phyloP scores from a whole-genome alignment of 352 stramenopile genomes.

The Globisporangium camurandrum region DNA sequence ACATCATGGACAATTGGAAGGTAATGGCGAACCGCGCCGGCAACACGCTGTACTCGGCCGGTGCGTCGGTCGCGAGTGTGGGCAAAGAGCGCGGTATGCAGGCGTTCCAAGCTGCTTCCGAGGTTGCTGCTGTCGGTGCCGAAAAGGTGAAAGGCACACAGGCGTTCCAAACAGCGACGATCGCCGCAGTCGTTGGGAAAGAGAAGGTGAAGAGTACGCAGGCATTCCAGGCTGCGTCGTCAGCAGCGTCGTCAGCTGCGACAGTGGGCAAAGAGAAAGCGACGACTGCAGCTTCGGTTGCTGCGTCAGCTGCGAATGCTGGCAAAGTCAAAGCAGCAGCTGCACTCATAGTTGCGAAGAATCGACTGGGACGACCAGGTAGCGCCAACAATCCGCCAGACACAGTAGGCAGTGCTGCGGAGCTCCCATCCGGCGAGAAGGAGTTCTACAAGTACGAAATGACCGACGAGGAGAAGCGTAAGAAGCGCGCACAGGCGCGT shows the following conservation, averaged over 20 bases:
- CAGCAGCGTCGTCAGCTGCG: constrained; percentile 36
- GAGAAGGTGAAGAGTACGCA: constrained; percentile 54
- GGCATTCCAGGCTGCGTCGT: constrained; percentile 29
- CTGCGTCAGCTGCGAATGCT: constrained; percentile 33
- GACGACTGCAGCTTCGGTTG: constrained; percentile 26
- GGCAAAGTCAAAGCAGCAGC: constrained; percentile 45
- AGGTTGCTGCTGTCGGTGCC: constrained; percentile 16
- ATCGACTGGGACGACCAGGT: constrained; percentile 29
- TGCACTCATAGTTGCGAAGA: constrained; percentile 54
- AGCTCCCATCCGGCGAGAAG: constrained; percentile 45
- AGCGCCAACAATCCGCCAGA: constrained; percentile 15
- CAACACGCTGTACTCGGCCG: constrained; percentile 64
- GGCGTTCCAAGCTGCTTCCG: constrained; percentile 18
- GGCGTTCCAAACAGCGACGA: constrained; percentile 45
- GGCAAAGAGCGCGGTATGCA: constrained; percentile 39
- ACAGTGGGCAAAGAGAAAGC: constrained; percentile 54
- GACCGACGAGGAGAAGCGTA: constrained; percentile 68
- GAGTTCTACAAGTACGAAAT: constrained; percentile 81
- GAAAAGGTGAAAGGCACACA: constrained; percentile 43
- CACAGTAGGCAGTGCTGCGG: constrained; percentile 1
- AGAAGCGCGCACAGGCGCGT: constrained; percentile 56
- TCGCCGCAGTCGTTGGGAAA: constrained; percentile 30
- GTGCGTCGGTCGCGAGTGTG: constrained; percentile 32
- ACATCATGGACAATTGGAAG: constrained; percentile 53
- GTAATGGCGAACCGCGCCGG: constrained; percentile 65